Evolutionary conservation across 495 filamentous ascomycete genomes (phyloP), one percentile per base, ranked within the genome.

Genomic region (Xanthoparmelia taractica): DNA sequence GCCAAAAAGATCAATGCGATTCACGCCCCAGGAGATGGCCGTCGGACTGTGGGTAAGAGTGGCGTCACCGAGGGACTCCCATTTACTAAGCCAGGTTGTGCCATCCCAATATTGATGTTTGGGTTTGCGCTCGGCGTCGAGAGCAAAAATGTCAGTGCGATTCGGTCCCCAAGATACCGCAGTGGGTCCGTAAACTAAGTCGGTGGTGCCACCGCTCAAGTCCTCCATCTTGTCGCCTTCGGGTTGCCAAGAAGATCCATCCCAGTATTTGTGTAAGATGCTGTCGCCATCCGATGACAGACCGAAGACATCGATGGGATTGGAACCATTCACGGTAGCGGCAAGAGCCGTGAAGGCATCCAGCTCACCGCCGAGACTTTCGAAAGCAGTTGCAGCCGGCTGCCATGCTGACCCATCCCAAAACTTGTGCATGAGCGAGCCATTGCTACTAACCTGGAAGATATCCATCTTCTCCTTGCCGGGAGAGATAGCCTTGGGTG

Each of bases 221-320:
- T 50, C 33, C 31, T 48, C 33, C 33, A 61, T 25, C 10, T 34
- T 25, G 7, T 41, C 52, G 20, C 41, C 18, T n/a, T 56, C 8
- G 27, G 60, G 61, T 45, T 48, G 31, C 69, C 69, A 69, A 15
- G 43, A 36, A 2, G 61, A 58, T 25, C 67, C 67, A 38, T 69
- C 65, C 10, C 27, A 69, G 38, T 69, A 67, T 33, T 47, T 45
- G 34, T 67, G 65, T 4, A 18, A 37, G 17, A 69, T 25, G 54
- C 63, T 61, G 17, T 52, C 56, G 25, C 74, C 57, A 1, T 31
- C 34, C 15, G 34, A 4, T 5, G 58, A 65, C 8, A 67, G 37
- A 18, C 61, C 73, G 41, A 76, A 73, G 54, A 77, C 45, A 57
- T 78, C 74, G 20, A 77, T 58, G 18, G 71, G 69, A 17, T 45